Percentiles rank a stretch among this genome's conserved stretches.
phyloP scores from a whole-genome alignment of 148 eudicot species.

The Rhododendron griersonianum region DNA sequence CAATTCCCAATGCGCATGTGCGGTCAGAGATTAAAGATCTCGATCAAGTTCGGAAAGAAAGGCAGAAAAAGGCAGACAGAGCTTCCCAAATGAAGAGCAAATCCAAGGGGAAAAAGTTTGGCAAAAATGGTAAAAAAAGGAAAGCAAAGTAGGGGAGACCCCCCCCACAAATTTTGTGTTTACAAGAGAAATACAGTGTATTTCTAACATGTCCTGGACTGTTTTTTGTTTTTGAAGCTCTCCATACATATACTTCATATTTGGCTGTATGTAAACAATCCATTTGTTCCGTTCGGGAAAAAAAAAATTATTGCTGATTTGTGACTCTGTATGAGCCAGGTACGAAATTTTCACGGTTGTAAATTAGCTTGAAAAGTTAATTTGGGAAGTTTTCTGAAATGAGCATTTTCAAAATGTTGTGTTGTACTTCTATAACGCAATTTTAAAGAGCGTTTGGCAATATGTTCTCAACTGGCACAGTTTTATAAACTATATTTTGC shows the following conservation, averaged over 20 bases:
- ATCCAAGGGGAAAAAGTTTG: slow-evolving; percentile 55
- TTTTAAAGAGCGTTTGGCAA: too few relatives aligned
- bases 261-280: too few relatives aligned
- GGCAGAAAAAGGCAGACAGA: slow-evolving; percentile 69
- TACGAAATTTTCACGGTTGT: too few relatives aligned
- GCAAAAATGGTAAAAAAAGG: slow-evolving; percentile 48
- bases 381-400: too few relatives aligned
- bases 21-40: slow-evolving; percentile 77
- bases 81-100: slow-evolving; percentile 56
- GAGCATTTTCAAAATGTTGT: too few relatives aligned
- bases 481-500: too few relatives aligned
- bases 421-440: too few relatives aligned
- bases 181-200: background rate
- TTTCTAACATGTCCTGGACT: background rate
- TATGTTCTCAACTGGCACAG: too few relatives aligned
- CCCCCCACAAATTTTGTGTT: background rate
- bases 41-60: slow-evolving; percentile 85
- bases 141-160: slow-evolving; percentile 17
- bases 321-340: too few relatives aligned
- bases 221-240: background rate
- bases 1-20: slow-evolving; percentile 77
- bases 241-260: background rate
- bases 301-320: too few relatives aligned
- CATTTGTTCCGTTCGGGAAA: too few relatives aligned
- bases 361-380: too few relatives aligned